Evolutionary conservation across 148 eudicot genomes (phyloP), one percentile per base, ranked within the genome.

Genomic region (Persicaria tinctoria): DNA sequence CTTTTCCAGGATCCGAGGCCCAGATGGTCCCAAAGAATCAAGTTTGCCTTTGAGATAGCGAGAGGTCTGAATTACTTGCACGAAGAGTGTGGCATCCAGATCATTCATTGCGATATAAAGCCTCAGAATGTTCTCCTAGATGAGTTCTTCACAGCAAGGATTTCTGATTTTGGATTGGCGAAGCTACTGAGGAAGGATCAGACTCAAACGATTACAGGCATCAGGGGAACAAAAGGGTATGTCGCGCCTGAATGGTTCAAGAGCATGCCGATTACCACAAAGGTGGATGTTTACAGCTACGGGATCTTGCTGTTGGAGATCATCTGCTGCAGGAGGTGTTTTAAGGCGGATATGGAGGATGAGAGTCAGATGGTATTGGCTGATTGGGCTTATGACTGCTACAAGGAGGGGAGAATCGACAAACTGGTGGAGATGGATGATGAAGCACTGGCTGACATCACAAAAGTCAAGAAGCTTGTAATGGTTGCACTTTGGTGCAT

Each of bases 241-340:
- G 87, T 90, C 48, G 91, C 95, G n/a, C 90, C 95, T 14, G 95
- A 90, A 44, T 90, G 91, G 94, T 90, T 90, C 72, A 88, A 81
- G 63, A 82, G 81, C 85, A 82, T 72, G 48, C 86, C 83, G 8
- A 54, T 90, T 71, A 86, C 85, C 0, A 82, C 68, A 17, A 88
- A 83, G 74, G 91, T 85, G 3, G 91, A 88, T 76, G 87, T 88
- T 11, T 88, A 88, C 5, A 84, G 89, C 79, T 88, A 82, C 16
- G 89, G 91, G 14, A 82, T 88, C 1, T 48, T 86, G 63, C 49
- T 88, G 17, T 68, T 86, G 49, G 91, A 88, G 82, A 79, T 88
- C 46, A 68, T 88, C 45, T 80, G 84, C 17, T 84, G 84, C 56
- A 78, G 82, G 54, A 81, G 16, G 48, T 77, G 63, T 51, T 45